Percentiles rank a stretch among this genome's conserved stretches.
Evolutionary conservation across 2,329 filamentous ascomycete genomes (phyloP).

Genomic region (Torrubiellomyces zombiae): DNA sequence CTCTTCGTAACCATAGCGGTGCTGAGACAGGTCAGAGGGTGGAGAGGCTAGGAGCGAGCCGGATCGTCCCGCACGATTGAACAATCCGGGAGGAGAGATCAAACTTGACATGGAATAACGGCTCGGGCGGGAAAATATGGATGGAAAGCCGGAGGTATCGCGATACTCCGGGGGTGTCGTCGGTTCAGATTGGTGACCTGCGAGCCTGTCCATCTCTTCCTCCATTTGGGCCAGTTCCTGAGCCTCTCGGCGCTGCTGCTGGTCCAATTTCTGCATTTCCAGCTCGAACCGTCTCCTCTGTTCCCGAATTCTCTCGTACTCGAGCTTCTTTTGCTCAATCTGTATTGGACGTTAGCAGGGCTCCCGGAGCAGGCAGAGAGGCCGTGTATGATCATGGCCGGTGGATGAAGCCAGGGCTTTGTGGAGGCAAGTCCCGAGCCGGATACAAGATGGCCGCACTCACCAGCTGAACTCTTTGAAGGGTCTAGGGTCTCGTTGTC

Average conservation of each 20-base stretch:
- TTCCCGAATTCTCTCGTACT: conserved; percentile 81
- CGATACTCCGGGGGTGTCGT: conserved; percentile 91
- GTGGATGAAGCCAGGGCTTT: conserved; percentile 2
- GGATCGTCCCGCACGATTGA: conserved; percentile 57
- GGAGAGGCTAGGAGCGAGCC: conserved; percentile 71
- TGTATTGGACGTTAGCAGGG: conserved; percentile 27
- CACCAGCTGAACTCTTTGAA: conserved; percentile 66
- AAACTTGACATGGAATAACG: conserved; percentile 81
- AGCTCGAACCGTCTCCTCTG: conserved; percentile 80
- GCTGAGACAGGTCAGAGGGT: conserved; percentile 43
- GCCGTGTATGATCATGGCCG: no score
- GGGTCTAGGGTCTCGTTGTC: conserved; percentile 27
- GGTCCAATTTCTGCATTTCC: conserved; percentile 79
- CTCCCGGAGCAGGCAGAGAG: no score
- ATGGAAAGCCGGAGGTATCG: conserved; percentile 59
- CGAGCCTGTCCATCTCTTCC: conserved; percentile 49
- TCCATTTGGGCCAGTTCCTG: conserved; percentile 74
- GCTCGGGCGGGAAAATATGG: conserved; percentile 68
- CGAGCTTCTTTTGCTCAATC: conserved; percentile 86
- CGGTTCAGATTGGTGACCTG: conserved; percentile 78
- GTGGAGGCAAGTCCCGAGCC: conserved; percentile 1
- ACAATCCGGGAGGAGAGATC: conserved; percentile 61
- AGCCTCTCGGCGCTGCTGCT: conserved; percentile 69
- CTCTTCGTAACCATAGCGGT: conserved; percentile 33
- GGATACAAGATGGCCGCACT: conserved; percentile 21